Percentiles rank a stretch among this genome's conserved stretches.
phyloP scores from a whole-genome alignment of 352 stramenopile species.

The Phytophthora cactorum region DNA sequence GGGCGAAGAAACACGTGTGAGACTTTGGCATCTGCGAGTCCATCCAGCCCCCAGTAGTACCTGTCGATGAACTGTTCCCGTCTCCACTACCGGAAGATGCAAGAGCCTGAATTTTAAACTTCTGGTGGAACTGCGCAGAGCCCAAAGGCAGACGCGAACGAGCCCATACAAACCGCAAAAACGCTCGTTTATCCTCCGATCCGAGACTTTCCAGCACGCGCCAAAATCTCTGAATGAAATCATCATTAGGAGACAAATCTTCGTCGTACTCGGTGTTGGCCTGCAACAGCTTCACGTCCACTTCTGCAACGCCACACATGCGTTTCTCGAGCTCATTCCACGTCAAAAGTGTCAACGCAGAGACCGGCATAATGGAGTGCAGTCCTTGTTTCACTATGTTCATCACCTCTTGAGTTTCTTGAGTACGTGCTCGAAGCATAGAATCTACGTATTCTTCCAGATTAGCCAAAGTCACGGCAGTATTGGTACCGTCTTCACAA shows the following conservation, averaged over 20 bases:
- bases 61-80: slow-evolving; percentile 3
- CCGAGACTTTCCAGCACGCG: slow-evolving; percentile 65
- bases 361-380: slow-evolving; percentile 76
- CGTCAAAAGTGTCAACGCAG: slow-evolving; percentile 62
- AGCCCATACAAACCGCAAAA: slow-evolving; percentile 86
- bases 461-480: slow-evolving; percentile 53
- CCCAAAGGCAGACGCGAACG: slow-evolving; percentile 71
- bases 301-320: slow-evolving; percentile 73
- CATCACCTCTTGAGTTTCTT: slow-evolving; percentile 58
- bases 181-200: slow-evolving; percentile 73
- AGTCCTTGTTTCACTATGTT: slow-evolving; percentile 81
- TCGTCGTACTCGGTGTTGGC: slow-evolving; percentile 88
- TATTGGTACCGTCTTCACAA: slow-evolving; percentile 40
- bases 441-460: slow-evolving; percentile 53
- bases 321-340: slow-evolving; percentile 76
- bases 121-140: slow-evolving; percentile 75
- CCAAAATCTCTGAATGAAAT: slow-evolving; percentile 85
- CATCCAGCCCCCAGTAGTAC: slow-evolving; percentile 26
- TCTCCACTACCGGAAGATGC: slow-evolving; percentile 26
- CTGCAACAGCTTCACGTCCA: slow-evolving; percentile 76
- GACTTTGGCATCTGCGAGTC: slow-evolving; percentile 83
- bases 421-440: slow-evolving; percentile 45
- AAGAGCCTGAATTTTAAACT: slow-evolving; percentile 88
- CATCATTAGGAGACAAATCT: slow-evolving; percentile 62
- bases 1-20: slow-evolving; percentile 90